These are phyloP conservation scores for Erysimum pusillum DNA, from an alignment of 441 rosid species.

Conservation along the genomic window DNA sequence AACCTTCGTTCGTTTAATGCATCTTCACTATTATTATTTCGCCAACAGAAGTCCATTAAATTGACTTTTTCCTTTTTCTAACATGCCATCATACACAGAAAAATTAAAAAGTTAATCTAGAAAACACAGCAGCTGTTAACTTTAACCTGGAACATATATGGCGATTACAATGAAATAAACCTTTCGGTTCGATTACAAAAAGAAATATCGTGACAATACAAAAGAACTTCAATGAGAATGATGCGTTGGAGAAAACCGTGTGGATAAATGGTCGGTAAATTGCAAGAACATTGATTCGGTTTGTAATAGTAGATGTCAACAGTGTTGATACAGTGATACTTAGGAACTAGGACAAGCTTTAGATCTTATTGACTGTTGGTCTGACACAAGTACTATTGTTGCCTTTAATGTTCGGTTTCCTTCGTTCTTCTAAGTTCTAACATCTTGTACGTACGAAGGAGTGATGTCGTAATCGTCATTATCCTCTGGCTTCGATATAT, in stretches of 20 bases:
- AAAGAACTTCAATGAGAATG: background rate
- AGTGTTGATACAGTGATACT: conserved; percentile 18
- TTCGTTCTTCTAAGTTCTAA: conserved; percentile 24
- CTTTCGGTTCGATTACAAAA: background rate
- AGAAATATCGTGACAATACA: background rate
- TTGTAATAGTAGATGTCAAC: background rate
- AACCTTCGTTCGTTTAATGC: background rate
- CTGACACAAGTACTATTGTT: conserved; percentile 42
- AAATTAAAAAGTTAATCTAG: no score
- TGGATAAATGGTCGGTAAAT: background rate
- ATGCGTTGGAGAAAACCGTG: background rate
- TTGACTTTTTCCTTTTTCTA: background rate
- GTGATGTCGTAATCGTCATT: conserved; percentile 1
- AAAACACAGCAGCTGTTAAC: background rate
- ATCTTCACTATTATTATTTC: background rate
- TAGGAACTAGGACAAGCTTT: conserved; percentile 21
- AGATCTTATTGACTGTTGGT: conserved; percentile 13
- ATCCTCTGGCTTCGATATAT: background rate
- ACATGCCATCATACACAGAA: background rate
- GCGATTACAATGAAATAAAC: background rate
- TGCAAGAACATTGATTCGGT: background rate
- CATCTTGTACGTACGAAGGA: conserved; percentile 15
- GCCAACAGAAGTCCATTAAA: background rate
- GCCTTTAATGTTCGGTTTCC: conserved; percentile 25
- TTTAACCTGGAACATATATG: background rate